phyloP scores from a whole-genome alignment of 495 filamentous ascomycete species.

The Cercophora scortea region DNA sequence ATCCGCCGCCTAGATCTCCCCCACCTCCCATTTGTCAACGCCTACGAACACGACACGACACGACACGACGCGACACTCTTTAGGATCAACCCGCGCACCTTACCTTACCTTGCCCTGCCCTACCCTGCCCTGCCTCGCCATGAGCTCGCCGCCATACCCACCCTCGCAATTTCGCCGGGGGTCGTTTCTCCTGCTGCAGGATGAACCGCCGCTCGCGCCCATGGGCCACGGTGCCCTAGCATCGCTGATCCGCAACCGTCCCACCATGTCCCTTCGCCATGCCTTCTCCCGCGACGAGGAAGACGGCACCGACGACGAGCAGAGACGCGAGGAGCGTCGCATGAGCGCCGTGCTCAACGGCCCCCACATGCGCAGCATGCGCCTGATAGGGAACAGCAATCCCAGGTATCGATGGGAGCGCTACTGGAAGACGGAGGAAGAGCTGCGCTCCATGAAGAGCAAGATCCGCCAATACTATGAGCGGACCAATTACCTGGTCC shows the following conservation, averaged over 20 bases:
- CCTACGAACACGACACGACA: too few relatives aligned
- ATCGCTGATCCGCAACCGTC: slow-evolving; percentile 30
- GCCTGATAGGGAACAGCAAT: slow-evolving; percentile 69
- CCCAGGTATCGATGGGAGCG: slow-evolving; percentile 67
- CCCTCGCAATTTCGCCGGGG: slow-evolving; percentile 16
- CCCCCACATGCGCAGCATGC: slow-evolving; percentile 66
- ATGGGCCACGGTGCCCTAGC: slow-evolving; percentile 24
- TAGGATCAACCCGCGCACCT: neutral
- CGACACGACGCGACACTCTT: too few relatives aligned
- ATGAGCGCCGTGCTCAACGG: slow-evolving; percentile 50
- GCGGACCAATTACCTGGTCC: slow-evolving; percentile 71
- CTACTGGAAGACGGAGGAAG: slow-evolving; percentile 63
- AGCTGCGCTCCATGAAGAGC: slow-evolving; percentile 57
- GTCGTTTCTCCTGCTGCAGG: slow-evolving; percentile 27
- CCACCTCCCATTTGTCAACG: too few relatives aligned
- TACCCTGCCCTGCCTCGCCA: neutral
- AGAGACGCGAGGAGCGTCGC: slow-evolving; percentile 37
- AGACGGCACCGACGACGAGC: slow-evolving; percentile 5
- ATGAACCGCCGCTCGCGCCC: slow-evolving; percentile 25
- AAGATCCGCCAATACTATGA: slow-evolving; percentile 70
- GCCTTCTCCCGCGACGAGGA: slow-evolving; percentile 19
- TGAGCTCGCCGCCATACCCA: slow-evolving; percentile 11
- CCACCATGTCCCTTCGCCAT: slow-evolving; percentile 5
- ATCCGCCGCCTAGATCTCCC: too few relatives aligned
- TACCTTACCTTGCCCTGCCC: neutral